Conservation (phyloP, 1,284 basidiomycete species). For the Microbotryomycetes sp. region DNA sequence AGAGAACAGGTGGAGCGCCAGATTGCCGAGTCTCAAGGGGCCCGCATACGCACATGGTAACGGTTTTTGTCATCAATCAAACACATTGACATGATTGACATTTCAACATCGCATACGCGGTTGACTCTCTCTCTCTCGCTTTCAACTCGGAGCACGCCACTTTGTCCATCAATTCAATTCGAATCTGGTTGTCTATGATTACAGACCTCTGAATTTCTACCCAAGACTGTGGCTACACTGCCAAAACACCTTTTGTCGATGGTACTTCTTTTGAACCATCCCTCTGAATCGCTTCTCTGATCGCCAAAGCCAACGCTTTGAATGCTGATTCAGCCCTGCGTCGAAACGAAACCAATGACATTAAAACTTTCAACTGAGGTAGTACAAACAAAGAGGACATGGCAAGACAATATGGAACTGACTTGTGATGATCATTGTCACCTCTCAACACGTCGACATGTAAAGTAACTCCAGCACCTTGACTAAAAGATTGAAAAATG, state of each 20-base stretch:
- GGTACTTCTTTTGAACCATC: conserved; percentile 90
- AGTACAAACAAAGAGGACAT: neutral
- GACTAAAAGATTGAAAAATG: conserved; percentile 87
- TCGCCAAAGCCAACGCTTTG: conserved; percentile 93
- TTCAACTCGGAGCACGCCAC: too few species aligned
- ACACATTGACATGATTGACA: too few species aligned
- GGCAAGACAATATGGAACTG: conserved; percentile 36
- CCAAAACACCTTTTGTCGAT: conserved; percentile 89
- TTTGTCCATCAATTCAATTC: too few species aligned
- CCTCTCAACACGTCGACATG: conserved; percentile 92
- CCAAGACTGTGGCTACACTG: too few species aligned
- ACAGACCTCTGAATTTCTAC: too few species aligned
- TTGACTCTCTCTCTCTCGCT: too few species aligned
- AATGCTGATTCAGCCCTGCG: conserved; percentile 88
- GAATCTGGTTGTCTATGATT: too few species aligned
- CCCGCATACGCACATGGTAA: too few species aligned
- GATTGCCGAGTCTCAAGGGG: too few species aligned
- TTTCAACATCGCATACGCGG: too few species aligned
- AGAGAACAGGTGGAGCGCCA: too few species aligned
- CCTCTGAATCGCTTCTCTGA: conserved; percentile 82
- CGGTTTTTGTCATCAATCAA: too few species aligned
- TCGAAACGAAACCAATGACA: neutral
- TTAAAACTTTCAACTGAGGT: neutral
- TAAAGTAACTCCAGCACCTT: conserved; percentile 79
- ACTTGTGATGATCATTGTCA: conserved; percentile 97